A percentile compares a stretch with the other conserved stretches of the same genome.
Conservation (phyloP, 495 filamentous ascomycete species). For the Podospora appendiculata region DNA sequence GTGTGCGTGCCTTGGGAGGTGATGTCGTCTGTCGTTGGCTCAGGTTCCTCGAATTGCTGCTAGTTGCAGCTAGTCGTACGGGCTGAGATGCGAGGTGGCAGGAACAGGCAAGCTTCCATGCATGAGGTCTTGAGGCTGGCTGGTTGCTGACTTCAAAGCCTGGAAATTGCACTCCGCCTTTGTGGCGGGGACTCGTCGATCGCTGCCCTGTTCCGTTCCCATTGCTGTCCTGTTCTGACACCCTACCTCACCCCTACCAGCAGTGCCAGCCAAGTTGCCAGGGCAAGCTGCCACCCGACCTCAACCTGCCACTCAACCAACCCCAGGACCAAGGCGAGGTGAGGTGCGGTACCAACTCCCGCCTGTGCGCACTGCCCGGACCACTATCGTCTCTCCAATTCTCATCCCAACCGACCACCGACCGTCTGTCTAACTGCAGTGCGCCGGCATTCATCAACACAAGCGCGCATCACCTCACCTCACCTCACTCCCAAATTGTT, state of each 20-base stretch:
- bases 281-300: background rate
- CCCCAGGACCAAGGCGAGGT: background rate
- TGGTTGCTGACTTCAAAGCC: background rate
- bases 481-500: no score
- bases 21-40: no score
- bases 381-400: background rate
- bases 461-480: no score
- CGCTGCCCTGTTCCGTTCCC: slow-evolving; percentile 18
- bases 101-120: no score
- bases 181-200: slow-evolving; percentile 24
- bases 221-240: slow-evolving; percentile 19
- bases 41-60: no score
- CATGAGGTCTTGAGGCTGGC: background rate
- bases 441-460: background rate
- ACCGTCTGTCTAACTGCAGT: background rate
- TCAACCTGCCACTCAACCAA: background rate
- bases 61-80: no score
- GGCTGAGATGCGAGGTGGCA: no score
- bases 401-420: background rate
- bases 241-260: slow-evolving; percentile 11
- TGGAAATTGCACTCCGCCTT: slow-evolving; percentile 25
- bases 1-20: no score
- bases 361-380: background rate
- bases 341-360: background rate
- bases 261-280: background rate